phyloP scores from a whole-genome alignment of 176 grass and related monocot species.

The Poa annua region DNA sequence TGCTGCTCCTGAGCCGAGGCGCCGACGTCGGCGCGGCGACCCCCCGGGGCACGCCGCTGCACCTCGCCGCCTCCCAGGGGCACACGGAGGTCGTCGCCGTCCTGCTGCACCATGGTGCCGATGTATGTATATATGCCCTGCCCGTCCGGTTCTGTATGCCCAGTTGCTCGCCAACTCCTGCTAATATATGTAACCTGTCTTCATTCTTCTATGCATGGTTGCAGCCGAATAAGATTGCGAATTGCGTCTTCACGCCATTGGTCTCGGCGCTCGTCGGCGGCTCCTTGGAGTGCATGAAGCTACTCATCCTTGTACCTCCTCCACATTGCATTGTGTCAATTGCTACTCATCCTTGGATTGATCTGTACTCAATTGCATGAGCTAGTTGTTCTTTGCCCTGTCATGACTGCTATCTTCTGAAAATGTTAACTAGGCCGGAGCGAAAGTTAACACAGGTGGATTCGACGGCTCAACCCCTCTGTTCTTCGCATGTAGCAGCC shows the following conservation, averaged over 20 bases:
- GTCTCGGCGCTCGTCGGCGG: neutral
- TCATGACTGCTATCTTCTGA: neutral
- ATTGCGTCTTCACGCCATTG: slow-evolving; percentile 3
- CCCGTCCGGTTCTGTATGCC: neutral
- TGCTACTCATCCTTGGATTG: no score
- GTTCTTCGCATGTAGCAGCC: neutral
- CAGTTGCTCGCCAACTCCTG: neutral
- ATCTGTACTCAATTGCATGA: no score
- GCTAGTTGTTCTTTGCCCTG: no score
- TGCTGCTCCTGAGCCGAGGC: slow-evolving; percentile 15
- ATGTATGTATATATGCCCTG: neutral
- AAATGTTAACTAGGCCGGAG: slow-evolving; percentile 13
- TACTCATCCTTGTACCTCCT: neutral
- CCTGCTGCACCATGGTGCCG: neutral
- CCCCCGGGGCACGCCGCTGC: slow-evolving; percentile 18
- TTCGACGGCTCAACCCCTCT: slow-evolving; percentile 16
- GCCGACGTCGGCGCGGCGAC: slow-evolving; percentile 9
- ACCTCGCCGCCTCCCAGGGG: neutral
- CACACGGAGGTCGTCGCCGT: neutral
- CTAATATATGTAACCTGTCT: neutral
- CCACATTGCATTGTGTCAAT: neutral
- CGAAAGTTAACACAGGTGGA: slow-evolving; percentile 17
- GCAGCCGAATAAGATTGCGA: slow-evolving; percentile 22
- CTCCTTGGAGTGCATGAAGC: slow-evolving; percentile 28
- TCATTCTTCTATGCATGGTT: neutral